Evolutionary conservation across 2,329 filamentous ascomycete species (phyloP).

Genomic region (Venturia pyrina): DNA sequence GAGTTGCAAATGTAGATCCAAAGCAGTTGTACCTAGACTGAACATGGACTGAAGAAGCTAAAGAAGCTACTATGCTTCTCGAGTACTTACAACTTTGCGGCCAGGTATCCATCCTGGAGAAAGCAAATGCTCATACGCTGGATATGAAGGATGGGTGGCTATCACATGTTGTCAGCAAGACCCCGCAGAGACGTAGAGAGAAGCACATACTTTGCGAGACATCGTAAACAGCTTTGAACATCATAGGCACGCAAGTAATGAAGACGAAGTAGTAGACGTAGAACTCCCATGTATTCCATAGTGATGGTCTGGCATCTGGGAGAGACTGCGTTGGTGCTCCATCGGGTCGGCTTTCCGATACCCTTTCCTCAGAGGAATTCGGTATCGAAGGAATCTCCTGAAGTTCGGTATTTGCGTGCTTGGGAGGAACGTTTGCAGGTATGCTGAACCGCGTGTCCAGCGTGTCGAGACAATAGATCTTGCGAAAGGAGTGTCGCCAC

Average conservation of each 20-base stretch:
- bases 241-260: slow-evolving; percentile 58
- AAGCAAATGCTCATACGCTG: slow-evolving; percentile 60
- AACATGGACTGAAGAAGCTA: no score
- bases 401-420: slow-evolving; percentile 26
- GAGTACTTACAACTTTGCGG: slow-evolving; percentile 61
- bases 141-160: slow-evolving; percentile 76
- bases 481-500: slow-evolving; percentile 37
- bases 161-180: slow-evolving; percentile 15
- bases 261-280: slow-evolving; percentile 68
- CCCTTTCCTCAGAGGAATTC: slow-evolving; percentile 16
- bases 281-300: slow-evolving; percentile 84
- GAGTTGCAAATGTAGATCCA: no score
- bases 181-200: not conserved
- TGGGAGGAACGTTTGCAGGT: slow-evolving; percentile 55
- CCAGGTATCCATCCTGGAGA: slow-evolving; percentile 85
- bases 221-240: slow-evolving; percentile 84
- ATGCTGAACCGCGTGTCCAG: slow-evolving; percentile 65
- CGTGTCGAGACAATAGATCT: slow-evolving; percentile 54
- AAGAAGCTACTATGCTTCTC: not conserved
- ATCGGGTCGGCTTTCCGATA: slow-evolving; percentile 15
- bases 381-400: slow-evolving; percentile 24
- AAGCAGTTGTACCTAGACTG: no score
- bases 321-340: slow-evolving; percentile 18
- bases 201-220: slow-evolving; percentile 62
- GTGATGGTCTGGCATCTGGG: slow-evolving; percentile 48